Evolutionary conservation across 305 asterid species (phyloP), one percentile per base, ranked within the genome.

Genomic region (Solanum aculeatissimum): DNA sequence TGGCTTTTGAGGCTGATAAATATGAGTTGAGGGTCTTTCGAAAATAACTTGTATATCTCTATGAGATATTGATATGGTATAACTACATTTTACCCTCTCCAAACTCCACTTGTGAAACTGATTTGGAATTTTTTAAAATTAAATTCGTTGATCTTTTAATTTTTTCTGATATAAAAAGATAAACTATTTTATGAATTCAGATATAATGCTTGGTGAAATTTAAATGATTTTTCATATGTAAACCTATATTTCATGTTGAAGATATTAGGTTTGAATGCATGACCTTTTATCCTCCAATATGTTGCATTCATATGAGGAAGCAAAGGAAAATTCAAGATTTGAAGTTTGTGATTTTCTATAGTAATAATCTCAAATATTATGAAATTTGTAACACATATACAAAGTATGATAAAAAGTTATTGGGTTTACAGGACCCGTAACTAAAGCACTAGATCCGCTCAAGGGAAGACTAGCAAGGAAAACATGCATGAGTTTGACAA

Each of bases 31-130:
- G 40, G 1, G 5, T 6, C 40, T 35, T 35, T 4, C 1, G 1
- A 0, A 35, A 35, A 35, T 4, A 35, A 7, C 0, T 0, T 35
- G 0, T 0, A 0, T 35, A 35, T 35, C 40, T 35, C 7, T 35
- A 35, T 29, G 40, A 35, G 40, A 35, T 35, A n/a, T n/a, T n/a
- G n/a, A n/a, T n/a, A n/a, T n/a, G n/a, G n/a, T n/a, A n/a, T n/a
- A n/a, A n/a, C n/a, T n/a, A n/a, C n/a, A n/a, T n/a, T n/a, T n/a
- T n/a, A n/a, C n/a, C n/a, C n/a, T n/a, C n/a, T n/a, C n/a, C n/a
- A n/a, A n/a, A n/a, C n/a, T n/a, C n/a, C n/a, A n/a, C n/a, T n/a
- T n/a, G n/a, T n/a, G n/a, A n/a, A n/a, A n/a, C n/a, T n/a, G n/a
- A n/a, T n/a, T n/a, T n/a, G n/a, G n/a, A n/a, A 43, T 9, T 35